A percentile compares a stretch with the other conserved stretches of the same genome.
Conservation (phyloP, 2,329 filamentous ascomycete species). For the Pestalotiopsis sp. region DNA sequence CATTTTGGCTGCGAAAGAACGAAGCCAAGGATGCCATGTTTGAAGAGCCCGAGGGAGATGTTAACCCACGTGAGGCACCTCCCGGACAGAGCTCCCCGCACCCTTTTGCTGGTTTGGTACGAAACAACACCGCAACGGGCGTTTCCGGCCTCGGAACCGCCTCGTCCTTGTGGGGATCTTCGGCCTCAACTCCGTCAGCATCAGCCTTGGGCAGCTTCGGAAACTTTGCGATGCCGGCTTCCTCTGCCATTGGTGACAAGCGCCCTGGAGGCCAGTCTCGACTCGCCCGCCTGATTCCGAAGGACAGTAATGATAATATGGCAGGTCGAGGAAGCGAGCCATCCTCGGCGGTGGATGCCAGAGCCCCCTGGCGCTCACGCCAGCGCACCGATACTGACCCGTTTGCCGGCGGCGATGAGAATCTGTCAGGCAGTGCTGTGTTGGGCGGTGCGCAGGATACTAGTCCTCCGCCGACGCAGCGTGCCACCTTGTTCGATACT, state of each 20-base stretch:
- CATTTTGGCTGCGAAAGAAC: constrained; percentile 61
- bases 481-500: constrained; percentile 51
- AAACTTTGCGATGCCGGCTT: constrained; percentile 74
- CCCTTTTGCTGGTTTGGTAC: constrained; percentile 51
- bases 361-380: constrained; percentile 59
- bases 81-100: constrained; percentile 29
- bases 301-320: constrained; percentile 72
- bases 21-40: constrained; percentile 56
- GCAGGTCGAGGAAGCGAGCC: constrained; percentile 54
- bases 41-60: constrained; percentile 54
- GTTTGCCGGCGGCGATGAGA: constrained; percentile 69
- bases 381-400: constrained; percentile 75
- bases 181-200: constrained; percentile 61
- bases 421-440: constrained; percentile 69
- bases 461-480: constrained; percentile 46
- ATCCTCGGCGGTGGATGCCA: constrained; percentile 37
- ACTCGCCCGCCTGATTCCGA: constrained; percentile 82
- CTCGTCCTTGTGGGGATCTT: constrained; percentile 50
- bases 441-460: constrained; percentile 76
- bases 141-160: constrained; percentile 44
- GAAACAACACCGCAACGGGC: constrained; percentile 56
- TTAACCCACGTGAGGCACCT: constrained; percentile 31
- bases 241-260: constrained; percentile 69
- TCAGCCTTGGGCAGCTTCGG: constrained; percentile 85
- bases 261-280: constrained; percentile 79